phyloP scores from a whole-genome alignment of 495 filamentous ascomycete genomes.

The Elasticomyces elasticus region DNA sequence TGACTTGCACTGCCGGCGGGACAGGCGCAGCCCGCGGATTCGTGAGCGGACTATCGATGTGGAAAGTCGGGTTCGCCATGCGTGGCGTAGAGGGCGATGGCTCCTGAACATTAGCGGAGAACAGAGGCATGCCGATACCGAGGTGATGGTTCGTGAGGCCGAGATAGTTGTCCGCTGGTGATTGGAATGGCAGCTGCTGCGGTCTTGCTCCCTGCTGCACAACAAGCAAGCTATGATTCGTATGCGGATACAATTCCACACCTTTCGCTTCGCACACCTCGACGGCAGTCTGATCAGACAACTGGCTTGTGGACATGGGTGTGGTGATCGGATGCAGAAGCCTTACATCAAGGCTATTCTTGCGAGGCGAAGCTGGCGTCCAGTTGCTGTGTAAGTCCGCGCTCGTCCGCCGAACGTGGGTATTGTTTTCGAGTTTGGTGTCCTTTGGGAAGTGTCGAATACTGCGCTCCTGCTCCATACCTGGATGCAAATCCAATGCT shows the following conservation, averaged over 20 bases:
- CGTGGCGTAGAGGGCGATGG: not conserved
- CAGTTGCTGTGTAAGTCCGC: not conserved
- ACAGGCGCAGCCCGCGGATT: constrained; percentile 64
- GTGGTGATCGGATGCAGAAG: constrained; percentile 44
- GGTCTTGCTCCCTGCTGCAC: constrained; percentile 46
- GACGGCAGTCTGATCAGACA: constrained; percentile 45
- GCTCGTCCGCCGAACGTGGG: not conserved
- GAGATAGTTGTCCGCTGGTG: constrained; percentile 2
- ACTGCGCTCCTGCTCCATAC: not conserved
- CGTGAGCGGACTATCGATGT: constrained; percentile 40
- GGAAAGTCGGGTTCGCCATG: not conserved
- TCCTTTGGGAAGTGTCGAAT: constrained; percentile 3
- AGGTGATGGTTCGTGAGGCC: constrained; percentile 12
- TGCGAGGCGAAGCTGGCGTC: constrained; percentile 1
- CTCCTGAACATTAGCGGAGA: constrained; percentile 5
- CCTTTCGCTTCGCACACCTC: constrained; percentile 70
- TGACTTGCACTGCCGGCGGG: constrained; percentile 62
- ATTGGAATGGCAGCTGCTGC: not conserved
- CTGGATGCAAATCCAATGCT: not conserved
- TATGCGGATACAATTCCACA: constrained; percentile 74
- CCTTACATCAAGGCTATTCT: constrained; percentile 33
- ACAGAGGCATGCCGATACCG: constrained; percentile 1
- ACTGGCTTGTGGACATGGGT: constrained; percentile 47
- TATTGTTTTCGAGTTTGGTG: not conserved
- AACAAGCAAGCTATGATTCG: constrained; percentile 73